A percentile compares a stretch with the other conserved stretches of the same genome.
Conservation (phyloP, 495 filamentous ascomycete genomes). For the Lichina pygmaea region DNA sequence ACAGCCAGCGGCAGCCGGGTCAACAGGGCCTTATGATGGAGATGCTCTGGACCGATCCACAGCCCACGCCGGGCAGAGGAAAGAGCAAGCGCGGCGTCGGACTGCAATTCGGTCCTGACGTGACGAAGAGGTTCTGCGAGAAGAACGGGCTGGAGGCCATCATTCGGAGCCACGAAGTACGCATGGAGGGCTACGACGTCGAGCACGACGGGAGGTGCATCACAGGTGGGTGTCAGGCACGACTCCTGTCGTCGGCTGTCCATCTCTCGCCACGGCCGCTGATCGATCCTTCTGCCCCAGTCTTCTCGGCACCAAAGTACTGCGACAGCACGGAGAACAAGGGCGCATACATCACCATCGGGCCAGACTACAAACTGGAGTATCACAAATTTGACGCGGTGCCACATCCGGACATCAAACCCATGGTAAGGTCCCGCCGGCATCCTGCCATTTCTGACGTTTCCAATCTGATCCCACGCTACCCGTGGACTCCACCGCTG, state of each 20-base stretch:
- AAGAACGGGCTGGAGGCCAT: slow-evolving; percentile 82
- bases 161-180: slow-evolving; percentile 90
- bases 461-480: background rate
- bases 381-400: slow-evolving; percentile 90
- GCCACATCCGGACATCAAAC: slow-evolving; percentile 78
- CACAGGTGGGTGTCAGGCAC: slow-evolving; percentile 29
- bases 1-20: slow-evolving; percentile 85
- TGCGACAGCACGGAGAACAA: slow-evolving; percentile 96
- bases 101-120: slow-evolving; percentile 85
- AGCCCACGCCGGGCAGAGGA: slow-evolving; percentile 56
- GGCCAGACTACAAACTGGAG: slow-evolving; percentile 66
- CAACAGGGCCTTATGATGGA: slow-evolving; percentile 98
- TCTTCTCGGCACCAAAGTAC: slow-evolving; percentile 94
- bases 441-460: background rate
- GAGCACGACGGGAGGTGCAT: slow-evolving; percentile 94
- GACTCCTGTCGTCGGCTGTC: background rate
- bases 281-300: slow-evolving; percentile 12
- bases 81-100: slow-evolving; percentile 95
- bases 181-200: slow-evolving; percentile 93
- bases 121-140: slow-evolving; percentile 93
- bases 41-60: slow-evolving; percentile 98
- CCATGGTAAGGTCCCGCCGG: slow-evolving; percentile 39
- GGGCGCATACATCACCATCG: slow-evolving; percentile 95
- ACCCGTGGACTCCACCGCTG: too few species aligned
- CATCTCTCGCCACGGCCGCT: background rate